Percentiles rank a stretch among this genome's conserved stretches.
phyloP scores from a whole-genome alignment of 768 basidiomycete genomes.

The Tylopilus intermedius region DNA sequence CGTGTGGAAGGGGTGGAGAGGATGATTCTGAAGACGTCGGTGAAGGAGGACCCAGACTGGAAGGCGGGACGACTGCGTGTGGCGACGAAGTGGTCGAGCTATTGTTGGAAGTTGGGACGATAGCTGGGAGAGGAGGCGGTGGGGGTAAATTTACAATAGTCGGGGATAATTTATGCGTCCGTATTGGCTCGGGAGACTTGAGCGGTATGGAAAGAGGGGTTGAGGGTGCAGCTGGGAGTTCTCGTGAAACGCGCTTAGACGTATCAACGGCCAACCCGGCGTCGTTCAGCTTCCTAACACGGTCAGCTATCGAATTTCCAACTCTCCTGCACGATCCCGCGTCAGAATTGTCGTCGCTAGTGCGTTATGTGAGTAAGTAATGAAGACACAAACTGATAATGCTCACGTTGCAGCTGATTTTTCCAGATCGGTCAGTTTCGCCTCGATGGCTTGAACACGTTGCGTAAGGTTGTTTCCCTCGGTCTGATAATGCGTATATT shows the following conservation, averaged over 20 bases:
- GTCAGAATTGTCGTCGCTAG: slow-evolving; percentile 13
- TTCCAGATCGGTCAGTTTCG: slow-evolving; percentile 43
- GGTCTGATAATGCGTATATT: slow-evolving; percentile 26
- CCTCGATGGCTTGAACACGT: slow-evolving; percentile 43
- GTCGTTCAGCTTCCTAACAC: slow-evolving; percentile 68
- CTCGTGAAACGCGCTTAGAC: slow-evolving; percentile 56
- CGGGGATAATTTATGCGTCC: slow-evolving; percentile 39
- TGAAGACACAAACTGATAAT: slow-evolving; percentile 7
- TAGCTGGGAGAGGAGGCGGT: slow-evolving; percentile 12
- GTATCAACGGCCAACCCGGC: slow-evolving; percentile 61
- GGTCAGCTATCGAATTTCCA: slow-evolving; percentile 75
- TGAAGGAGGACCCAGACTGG: slow-evolving; percentile 71
- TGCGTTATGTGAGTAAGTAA: slow-evolving; percentile 9
- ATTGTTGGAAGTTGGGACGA: slow-evolving; percentile 21
- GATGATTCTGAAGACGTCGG: slow-evolving; percentile 67
- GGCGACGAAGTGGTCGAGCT: slow-evolving; percentile 40
- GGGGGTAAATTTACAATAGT: slow-evolving; percentile 29
- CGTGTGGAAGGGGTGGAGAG: slow-evolving; percentile 43
- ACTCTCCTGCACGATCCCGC: slow-evolving; percentile 40
- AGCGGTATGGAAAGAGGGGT: slow-evolving; percentile 21
- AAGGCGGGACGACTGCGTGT: slow-evolving; percentile 66
- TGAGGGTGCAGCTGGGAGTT: slow-evolving; percentile 39
- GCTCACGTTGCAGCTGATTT: slow-evolving; percentile 31
- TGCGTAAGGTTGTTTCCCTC: slow-evolving; percentile 36
- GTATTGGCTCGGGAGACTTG: slow-evolving; percentile 28